Evolutionary conservation across 305 asterid genomes (phyloP), one percentile per base, ranked within the genome.

Genomic region (Fraxinus velutina): DNA sequence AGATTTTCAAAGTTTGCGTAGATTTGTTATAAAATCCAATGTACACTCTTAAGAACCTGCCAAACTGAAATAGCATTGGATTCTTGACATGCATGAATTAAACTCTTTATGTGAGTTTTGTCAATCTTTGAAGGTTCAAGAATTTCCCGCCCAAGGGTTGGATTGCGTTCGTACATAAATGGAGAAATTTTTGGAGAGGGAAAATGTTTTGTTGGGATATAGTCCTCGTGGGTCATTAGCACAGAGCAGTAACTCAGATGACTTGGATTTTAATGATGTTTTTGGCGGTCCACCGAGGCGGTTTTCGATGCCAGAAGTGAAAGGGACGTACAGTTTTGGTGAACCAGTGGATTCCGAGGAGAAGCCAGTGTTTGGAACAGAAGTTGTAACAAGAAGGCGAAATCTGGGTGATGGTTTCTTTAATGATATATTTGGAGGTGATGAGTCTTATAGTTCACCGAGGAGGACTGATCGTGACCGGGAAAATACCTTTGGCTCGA

Each of bases 261-360:
- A 87, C 5, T 74, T 84, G 90, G 93, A 95, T 84, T 95, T 92
- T 82, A 86, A 90, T 29, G 98, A 95, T 74, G 99, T 95, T 0
- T 95, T 93, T 37, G 99, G 99, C 12, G 98, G 97, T 9, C 99
- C 99, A 0, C 99, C 99, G 1, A 82, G 90, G 91, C 91, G 98
- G 21, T 91, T 81, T 50, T 93, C 99, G 80, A 82, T 82, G 85
- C 98, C 88, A 42, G 98, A 93, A 47, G 86, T 80, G 82, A 80
- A 86, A 76, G 81, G 72, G 19, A 84, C 92, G 22, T 83, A 86
- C 87, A 93, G 97, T 83, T 90, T 90, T 24, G 83, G 87, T 5
- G 93, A 87, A 21, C 12, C 86, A 47, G 47, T 30, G 81, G 88
- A 84, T 15, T 81, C 92, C 3, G 92, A 87, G 47, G 94, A 92